Evolutionary conservation across 148 eudicot genomes (phyloP).

Genomic region (Cornus kousa): DNA sequence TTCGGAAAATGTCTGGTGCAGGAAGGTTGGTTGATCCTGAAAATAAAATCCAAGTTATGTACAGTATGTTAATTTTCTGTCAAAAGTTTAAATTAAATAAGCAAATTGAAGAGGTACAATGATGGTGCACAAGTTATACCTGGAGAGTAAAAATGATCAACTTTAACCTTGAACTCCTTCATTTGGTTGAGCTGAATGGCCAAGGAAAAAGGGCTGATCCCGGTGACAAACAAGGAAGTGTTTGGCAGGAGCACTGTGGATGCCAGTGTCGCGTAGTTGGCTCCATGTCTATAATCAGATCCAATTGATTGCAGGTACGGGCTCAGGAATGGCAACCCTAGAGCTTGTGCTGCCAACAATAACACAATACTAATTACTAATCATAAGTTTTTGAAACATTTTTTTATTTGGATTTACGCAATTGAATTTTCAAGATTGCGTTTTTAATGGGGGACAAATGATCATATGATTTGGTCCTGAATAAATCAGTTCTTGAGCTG

Average conservation of each 20-base stretch:
- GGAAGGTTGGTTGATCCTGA: slow-evolving; percentile 54
- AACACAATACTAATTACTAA: not conserved
- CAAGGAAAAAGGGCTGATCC: slow-evolving; percentile 87
- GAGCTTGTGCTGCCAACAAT: slow-evolving; percentile 50
- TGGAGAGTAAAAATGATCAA: slow-evolving; percentile 32
- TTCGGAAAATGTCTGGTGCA: slow-evolving; percentile 48
- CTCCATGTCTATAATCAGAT: slow-evolving; percentile 73
- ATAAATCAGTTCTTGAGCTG: not conserved
- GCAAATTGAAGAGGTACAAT: not conserved
- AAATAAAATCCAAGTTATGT: slow-evolving; percentile 4
- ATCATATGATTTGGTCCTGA: not conserved
- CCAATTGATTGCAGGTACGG: slow-evolving; percentile 89
- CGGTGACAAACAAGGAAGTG: slow-evolving; percentile 75
- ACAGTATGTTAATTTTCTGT: too few relatives aligned
- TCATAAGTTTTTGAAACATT: not conserved
- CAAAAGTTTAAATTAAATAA: too few relatives aligned
- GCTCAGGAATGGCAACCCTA: slow-evolving; percentile 79
- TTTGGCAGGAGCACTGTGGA: slow-evolving; percentile 71
- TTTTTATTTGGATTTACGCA: too few relatives aligned
- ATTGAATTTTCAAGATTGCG: not conserved
- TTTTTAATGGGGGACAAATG: not conserved
- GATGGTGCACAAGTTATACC: slow-evolving; percentile 21
- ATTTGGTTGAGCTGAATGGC: slow-evolving; percentile 84
- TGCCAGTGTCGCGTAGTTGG: slow-evolving; percentile 83
- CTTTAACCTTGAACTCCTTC: slow-evolving; percentile 59